A percentile compares a stretch with the other conserved stretches of the same genome.
phyloP scores from a whole-genome alignment of 331 rosid species.

The Quercus phellos region DNA sequence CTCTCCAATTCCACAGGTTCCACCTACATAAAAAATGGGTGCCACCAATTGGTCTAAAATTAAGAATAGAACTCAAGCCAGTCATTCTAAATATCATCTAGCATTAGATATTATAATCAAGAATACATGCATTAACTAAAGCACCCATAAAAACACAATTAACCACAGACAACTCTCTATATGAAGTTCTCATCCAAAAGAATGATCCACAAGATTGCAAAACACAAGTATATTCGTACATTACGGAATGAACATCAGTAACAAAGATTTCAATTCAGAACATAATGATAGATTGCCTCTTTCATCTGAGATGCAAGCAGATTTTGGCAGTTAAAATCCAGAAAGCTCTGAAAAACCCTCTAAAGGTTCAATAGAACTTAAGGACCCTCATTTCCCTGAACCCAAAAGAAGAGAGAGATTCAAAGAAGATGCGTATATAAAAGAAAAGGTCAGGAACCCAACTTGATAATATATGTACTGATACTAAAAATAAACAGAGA shows the following conservation, averaged over 20 bases:
- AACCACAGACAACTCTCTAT: neutral
- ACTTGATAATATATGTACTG: neutral
- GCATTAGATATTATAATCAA: neutral
- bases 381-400: neutral
- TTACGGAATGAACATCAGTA: neutral
- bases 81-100: neutral
- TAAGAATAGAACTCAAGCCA: neutral
- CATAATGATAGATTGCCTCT: neutral
- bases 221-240: neutral
- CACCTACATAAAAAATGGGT: slow-evolving; percentile 40
- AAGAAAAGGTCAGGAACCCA: neutral
- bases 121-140: neutral
- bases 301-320: neutral
- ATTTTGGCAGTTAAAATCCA: neutral
- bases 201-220: neutral
- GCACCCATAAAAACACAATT: neutral
- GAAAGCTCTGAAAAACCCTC: neutral
- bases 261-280: neutral
- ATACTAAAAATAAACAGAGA: neutral
- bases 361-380: neutral
- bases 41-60: neutral
- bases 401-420: neutral
- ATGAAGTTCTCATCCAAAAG: neutral
- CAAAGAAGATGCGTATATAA: neutral
- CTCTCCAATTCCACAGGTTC: slow-evolving; percentile 59